Conservation (phyloP, 306 rosid species). For the Vigna mungo region DNA sequence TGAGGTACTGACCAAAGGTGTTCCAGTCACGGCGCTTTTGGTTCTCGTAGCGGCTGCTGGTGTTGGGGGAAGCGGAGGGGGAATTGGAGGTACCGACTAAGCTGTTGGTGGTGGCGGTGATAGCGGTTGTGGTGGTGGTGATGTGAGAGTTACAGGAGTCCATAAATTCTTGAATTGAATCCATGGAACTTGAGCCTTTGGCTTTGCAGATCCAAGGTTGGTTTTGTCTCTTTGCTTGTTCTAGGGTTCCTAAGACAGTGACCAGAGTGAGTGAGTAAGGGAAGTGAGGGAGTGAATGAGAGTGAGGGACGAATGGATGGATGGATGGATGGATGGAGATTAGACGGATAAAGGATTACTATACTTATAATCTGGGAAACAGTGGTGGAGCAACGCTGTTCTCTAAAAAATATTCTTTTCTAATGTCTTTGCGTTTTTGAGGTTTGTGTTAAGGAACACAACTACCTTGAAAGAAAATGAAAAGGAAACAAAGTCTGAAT, state of each 20-base stretch:
- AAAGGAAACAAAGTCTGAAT: conserved; percentile 46
- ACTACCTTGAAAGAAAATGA: conserved; percentile 41
- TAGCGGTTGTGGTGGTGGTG: conserved; percentile 16
- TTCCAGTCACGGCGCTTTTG: conserved; percentile 99
- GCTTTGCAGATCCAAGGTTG: conserved; percentile 46
- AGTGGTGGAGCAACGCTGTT: conserved; percentile 29
- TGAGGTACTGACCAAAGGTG: conserved; percentile 95
- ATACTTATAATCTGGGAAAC: conserved; percentile 51
- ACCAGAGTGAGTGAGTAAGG: conserved; percentile 44
- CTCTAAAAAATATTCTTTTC: background rate
- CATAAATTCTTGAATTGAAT: conserved; percentile 76
- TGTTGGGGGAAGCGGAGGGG: conserved; percentile 51
- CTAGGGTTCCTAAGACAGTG: conserved; percentile 55
- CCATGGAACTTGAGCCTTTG: conserved; percentile 54
- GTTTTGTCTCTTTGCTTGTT: conserved; percentile 39
- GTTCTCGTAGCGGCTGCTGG: conserved; percentile 90
- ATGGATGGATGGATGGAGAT: conserved; percentile 7
- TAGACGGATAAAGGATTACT: conserved; percentile 37
- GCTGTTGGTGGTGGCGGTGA: conserved; percentile 20
- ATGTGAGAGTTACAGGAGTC: conserved; percentile 55
- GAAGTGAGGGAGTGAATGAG: conserved; percentile 33
- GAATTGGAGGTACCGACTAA: conserved; percentile 48
- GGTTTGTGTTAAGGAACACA: conserved; percentile 56
- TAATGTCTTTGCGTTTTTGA: conserved; percentile 35
- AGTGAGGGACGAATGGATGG: conserved; percentile 6